Base-by-base conservation (phyloP, 768 basidiomycete genomes). In the Pisolithus sp. region DNA sequence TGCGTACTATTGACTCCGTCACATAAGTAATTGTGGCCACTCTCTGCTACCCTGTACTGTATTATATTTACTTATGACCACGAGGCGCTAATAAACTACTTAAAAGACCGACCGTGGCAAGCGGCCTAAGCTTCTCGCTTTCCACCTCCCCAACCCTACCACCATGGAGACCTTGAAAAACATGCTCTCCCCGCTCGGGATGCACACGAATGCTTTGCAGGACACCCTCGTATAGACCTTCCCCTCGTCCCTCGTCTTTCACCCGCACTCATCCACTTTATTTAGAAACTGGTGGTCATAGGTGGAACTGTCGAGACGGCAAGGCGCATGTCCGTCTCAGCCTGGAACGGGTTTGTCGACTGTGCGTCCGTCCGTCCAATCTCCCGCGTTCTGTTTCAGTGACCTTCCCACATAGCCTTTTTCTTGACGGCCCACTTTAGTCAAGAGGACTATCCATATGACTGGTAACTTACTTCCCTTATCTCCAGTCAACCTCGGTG, bases 341-440 rank as follows among this genome's bases (percentile, higher is more conserved):
- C 88, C 12, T 93, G 90, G 89, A 89, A 86, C 66, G 87, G 88
- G 36, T 92, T 93, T 62, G 78, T 93, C 4, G 90, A 92, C 65
- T 92, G 89, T 92, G 53, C 38, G 56, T 24, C 39, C 26, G 0
- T 13, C 13, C 24, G 24, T 41, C 52, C 48, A 48, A 21, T 47
- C 23, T 53, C 43, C 49, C 34, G 43, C 54, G 30, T 50, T 15
- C 12, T 41, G 26, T 2, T 7, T 13, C 15, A 9, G 61, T 64
- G 15, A 68, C 39, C 24, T 42, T 42, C 12, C 54, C 83, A 10
- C 48, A 5, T 30, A 68, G 89, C 89, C 0, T 93, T 93, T 75
- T 92, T 89, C 76, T 75, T 92, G 55, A 93, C 90, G 5, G 89
- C 90, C 0, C 89, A 90, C 61, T 93, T 93, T 60, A 87, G 81